These are phyloP conservation scores for Xylaria bambusicola DNA, from an alignment of 495 filamentous ascomycete species.

Conservation along the genomic window DNA sequence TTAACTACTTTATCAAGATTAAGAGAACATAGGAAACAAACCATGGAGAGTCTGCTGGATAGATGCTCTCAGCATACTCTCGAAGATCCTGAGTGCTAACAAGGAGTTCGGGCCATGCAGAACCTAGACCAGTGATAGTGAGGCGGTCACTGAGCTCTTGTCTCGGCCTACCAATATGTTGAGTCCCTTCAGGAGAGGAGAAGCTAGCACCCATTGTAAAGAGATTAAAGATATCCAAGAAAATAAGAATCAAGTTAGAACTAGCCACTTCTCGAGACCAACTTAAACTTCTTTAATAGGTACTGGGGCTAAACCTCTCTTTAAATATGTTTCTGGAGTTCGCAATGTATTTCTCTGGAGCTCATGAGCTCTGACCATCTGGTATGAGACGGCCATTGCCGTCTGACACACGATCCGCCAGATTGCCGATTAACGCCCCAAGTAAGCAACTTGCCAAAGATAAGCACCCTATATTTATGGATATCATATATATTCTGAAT, in stretches of 20 bases:
- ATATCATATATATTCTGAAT: background rate
- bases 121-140: constrained; percentile 13
- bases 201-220: constrained; percentile 12
- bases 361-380: background rate
- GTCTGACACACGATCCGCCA: background rate
- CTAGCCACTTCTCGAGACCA: background rate
- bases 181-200: background rate
- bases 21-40: background rate
- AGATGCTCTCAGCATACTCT: constrained; percentile 13
- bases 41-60: constrained; percentile 14
- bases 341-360: no score
- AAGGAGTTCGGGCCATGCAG: constrained; percentile 6
- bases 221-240: background rate
- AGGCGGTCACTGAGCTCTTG: constrained; percentile 8
- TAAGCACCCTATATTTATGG: background rate
- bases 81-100: constrained; percentile 1
- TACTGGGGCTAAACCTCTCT: background rate
- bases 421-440: background rate
- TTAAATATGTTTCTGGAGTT: background rate
- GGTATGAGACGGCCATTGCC: background rate
- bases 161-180: background rate
- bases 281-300: background rate
- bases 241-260: background rate
- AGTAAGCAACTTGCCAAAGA: background rate
- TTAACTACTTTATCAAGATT: no score